Base-by-base conservation (phyloP, 768 basidiomycete species). In the Tricholoma flavovirens region DNA sequence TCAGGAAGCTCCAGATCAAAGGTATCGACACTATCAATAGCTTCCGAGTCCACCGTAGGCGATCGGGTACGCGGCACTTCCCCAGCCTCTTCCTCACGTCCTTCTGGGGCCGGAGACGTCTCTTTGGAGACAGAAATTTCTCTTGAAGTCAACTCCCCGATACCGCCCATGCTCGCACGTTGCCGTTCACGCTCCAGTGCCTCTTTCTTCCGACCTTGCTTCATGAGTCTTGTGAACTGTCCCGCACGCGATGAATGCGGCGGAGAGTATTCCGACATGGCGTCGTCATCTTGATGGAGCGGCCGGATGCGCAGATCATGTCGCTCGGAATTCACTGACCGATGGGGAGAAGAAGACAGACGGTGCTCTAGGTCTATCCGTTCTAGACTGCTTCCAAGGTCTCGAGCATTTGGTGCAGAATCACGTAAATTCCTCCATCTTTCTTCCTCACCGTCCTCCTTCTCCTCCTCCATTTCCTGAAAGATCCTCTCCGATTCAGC, bases 141-240 rank as follows among this genome's bases (percentile, higher is more conserved):
- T 17, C 26, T 15, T 1, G 29, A 26, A 2, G 30, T 5, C 15
- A 30, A 49, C n/a, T n/a, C 15, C 46, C 46, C 29, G 5, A 54
- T 35, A 11, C 60, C 53, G 17, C 59, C 60, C 24, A 61, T 61
- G 54, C 72, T 73, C 4, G 69, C 72, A 14, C 73, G 71, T 36
- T 64, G 59, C 54, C 64, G 56, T 59, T 74, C 74, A 30, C 73
- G 66, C 43, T 64, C 61, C 15, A 72, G 35, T 2, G 74, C 74
- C 58, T 76, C 75, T 14, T 69, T 63, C 50, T 55, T 49, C 49
- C 74, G 65, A 2, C 73, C 75, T 56, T 73, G 70, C 56, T 62
- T 66, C 9, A 64, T 61, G 12, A 74, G 67, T 54, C 74, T 63
- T 5, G 65, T 55, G 50, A 67, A 72, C 46, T 71, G 67, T 2